A percentile compares a stretch with the other conserved stretches of the same genome.
Conservation (phyloP, 768 basidiomycete species). For the Daedaleopsis sinensis region DNA sequence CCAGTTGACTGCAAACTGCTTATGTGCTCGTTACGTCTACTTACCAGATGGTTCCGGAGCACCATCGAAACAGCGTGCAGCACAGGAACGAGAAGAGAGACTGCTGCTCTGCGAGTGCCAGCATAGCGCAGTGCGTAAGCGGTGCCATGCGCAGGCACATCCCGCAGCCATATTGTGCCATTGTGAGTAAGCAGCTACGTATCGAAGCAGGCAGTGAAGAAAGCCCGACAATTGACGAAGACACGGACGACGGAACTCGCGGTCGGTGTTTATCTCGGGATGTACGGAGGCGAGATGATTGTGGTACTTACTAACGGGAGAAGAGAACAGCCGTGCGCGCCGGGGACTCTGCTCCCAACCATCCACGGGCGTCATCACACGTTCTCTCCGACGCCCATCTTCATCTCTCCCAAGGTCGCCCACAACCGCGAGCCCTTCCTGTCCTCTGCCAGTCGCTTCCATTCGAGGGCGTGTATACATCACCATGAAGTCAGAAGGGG, state of each 20-base stretch:
- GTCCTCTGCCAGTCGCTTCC: not conserved
- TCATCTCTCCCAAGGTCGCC: not conserved
- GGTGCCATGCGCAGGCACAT: not conserved
- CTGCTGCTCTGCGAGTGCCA: too few relatives aligned
- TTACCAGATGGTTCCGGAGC: not conserved
- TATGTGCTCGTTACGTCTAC: constrained; percentile 4
- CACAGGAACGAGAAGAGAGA: too few relatives aligned
- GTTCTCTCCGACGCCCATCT: constrained; percentile 13
- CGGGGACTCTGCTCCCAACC: not conserved
- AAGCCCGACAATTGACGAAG: not conserved
- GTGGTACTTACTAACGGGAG: not conserved
- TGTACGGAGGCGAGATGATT: not conserved
- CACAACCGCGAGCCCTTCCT: not conserved
- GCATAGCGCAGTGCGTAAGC: not conserved
- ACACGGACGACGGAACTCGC: too few relatives aligned
- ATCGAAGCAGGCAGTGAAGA: not conserved
- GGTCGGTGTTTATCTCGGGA: not conserved
- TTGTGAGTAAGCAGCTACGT: not conserved
- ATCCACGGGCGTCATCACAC: not conserved
- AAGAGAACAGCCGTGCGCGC: not conserved
- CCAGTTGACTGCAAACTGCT: constrained; percentile 5
- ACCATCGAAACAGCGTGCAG: not conserved
- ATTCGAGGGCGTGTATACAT: too few relatives aligned
- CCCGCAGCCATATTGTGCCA: not conserved
- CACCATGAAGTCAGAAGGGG: not conserved